Evolutionary conservation across 345 rosid species (phyloP).

Genomic region (Barbarea vulgaris): DNA sequence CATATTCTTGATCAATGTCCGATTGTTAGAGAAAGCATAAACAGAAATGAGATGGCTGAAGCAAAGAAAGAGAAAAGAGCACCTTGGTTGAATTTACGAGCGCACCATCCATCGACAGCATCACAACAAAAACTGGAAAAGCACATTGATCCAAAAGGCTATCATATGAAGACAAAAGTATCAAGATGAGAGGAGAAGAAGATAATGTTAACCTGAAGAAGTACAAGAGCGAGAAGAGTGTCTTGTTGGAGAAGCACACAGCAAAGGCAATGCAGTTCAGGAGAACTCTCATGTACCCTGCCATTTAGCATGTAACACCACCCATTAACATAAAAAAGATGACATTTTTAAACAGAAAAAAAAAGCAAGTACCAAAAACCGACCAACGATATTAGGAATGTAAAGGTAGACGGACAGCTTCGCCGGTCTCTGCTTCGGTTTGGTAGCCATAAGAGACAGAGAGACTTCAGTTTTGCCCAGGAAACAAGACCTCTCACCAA

Average conservation of each 20-base stretch:
- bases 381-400: constrained; percentile 86
- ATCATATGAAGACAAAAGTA: neutral
- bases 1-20: neutral
- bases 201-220: constrained; percentile 56
- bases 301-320: constrained; percentile 20
- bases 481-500: constrained; percentile 8
- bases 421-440: constrained; percentile 51
- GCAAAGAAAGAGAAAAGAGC: neutral
- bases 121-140: constrained; percentile 87
- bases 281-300: constrained; percentile 78
- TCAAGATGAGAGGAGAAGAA: neutral
- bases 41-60: neutral
- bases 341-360: neutral
- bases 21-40: neutral
- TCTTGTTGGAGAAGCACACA: constrained; percentile 76
- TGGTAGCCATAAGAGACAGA: constrained; percentile 57
- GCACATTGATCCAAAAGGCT: constrained; percentile 19
- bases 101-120: constrained; percentile 93
- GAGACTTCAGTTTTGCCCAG: neutral
- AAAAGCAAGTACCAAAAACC: constrained; percentile 22
- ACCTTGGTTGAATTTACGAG: constrained; percentile 97
- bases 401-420: constrained; percentile 75
- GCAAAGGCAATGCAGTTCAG: constrained; percentile 83
- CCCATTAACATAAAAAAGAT: neutral
- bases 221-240: constrained; percentile 71